Conservation (phyloP, 2,329 filamentous ascomycete genomes). For the Talaromyces sp. region DNA sequence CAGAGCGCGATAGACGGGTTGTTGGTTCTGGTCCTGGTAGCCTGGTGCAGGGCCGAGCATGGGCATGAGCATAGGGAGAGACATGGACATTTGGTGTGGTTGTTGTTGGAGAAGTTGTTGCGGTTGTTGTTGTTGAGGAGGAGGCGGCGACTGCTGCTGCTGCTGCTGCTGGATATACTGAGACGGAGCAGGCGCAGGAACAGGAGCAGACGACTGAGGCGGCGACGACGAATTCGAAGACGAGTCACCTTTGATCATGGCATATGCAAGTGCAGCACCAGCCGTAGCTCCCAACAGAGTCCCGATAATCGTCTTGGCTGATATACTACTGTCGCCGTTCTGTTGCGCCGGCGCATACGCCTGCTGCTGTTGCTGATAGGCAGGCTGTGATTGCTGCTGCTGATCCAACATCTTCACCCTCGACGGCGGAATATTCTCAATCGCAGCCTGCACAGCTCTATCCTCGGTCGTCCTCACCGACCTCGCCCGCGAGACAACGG, state of each 20-base stretch:
- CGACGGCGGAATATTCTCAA: slow-evolving; percentile 18
- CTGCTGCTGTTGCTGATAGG: slow-evolving; percentile 24
- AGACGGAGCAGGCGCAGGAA: slow-evolving; percentile 21
- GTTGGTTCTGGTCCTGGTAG: slow-evolving; percentile 21
- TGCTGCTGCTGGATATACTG: slow-evolving; percentile 17
- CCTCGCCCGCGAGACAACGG: slow-evolving; percentile 35
- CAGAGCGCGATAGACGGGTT: slow-evolving; percentile 31
- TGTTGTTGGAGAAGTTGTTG: slow-evolving; percentile 21
- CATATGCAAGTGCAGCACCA: slow-evolving; percentile 72
- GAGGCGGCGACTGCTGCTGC: slow-evolving; percentile 11
- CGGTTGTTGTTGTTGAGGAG: slow-evolving; percentile 20
- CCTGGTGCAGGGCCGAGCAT: slow-evolving; percentile 14
- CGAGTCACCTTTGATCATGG: slow-evolving; percentile 60
- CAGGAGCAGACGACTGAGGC: slow-evolving; percentile 26
- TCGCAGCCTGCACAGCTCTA: slow-evolving; percentile 27
- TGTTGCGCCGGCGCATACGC: slow-evolving; percentile 4
- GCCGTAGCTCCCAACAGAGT: slow-evolving; percentile 75
- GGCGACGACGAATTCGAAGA: slow-evolving; percentile 23
- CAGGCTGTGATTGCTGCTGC: slow-evolving; percentile 22
- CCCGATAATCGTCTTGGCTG: slow-evolving; percentile 64
- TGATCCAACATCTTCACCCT: slow-evolving; percentile 19
- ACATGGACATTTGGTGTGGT: slow-evolving; percentile 12
- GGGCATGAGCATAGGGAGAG: slow-evolving; percentile 15
- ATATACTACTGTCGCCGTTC: slow-evolving; percentile 42
- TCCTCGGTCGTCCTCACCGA: slow-evolving; percentile 27